phyloP scores from a whole-genome alignment of 306 rosid species.

The Vicia faba region DNA sequence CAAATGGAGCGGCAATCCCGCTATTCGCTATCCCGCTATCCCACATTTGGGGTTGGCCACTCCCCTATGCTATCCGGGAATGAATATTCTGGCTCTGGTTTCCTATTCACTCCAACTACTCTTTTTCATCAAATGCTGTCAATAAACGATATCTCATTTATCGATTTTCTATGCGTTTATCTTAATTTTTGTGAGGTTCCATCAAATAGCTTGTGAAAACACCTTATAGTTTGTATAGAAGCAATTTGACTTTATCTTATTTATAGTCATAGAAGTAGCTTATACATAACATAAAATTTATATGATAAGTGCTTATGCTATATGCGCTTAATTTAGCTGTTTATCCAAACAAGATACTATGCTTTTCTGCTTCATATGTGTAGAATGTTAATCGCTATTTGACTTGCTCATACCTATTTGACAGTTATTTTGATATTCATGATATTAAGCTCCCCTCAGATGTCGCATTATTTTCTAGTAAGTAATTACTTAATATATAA shows the following conservation, averaged over 20 bases:
- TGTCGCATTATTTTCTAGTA: conserved; percentile 80
- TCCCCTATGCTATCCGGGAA: no score
- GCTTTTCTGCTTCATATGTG: conserved; percentile 27
- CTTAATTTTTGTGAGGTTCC: neutral
- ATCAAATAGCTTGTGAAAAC: neutral
- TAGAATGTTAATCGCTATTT: conserved; percentile 17
- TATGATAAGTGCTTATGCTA: neutral
- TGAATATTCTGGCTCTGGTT: neutral
- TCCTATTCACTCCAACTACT: neutral
- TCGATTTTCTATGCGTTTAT: neutral
- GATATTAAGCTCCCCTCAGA: conserved; percentile 71
- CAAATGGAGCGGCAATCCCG: no score
- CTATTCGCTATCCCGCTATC: no score
- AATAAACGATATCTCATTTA: neutral
- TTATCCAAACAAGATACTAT: neutral
- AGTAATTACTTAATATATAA: conserved; percentile 19
- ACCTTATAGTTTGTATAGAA: neutral
- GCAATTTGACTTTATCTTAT: neutral
- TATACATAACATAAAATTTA: neutral
- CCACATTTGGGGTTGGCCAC: no score
- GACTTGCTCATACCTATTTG: conserved; percentile 2
- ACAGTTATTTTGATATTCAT: conserved; percentile 66
- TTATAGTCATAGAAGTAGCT: neutral
- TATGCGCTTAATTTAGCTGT: neutral
- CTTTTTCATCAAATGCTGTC: neutral